Conservation (phyloP, 139 green algal genomes). For the Ulvella scutata region DNA sequence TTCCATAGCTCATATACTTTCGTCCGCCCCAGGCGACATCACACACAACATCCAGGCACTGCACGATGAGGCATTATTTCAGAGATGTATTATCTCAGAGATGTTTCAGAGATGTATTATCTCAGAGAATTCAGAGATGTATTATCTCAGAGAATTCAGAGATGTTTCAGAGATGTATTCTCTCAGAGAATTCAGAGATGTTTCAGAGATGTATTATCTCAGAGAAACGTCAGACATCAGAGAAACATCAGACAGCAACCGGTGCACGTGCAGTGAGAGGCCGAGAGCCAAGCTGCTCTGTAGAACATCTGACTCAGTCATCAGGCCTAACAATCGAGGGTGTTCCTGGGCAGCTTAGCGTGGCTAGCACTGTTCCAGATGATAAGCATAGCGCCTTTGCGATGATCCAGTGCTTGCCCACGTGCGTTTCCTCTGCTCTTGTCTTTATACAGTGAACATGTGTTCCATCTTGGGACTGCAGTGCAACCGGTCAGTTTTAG, state of each 20-base stretch:
- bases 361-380: background rate
- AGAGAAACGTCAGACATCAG: no score
- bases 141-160: background rate
- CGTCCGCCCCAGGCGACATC: no score
- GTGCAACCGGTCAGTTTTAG: background rate
- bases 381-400: background rate
- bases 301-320: background rate
- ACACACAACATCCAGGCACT: no score
- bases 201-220: no score
- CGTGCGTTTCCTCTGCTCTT: background rate
- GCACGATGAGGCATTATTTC: no score
- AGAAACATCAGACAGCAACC: no score
- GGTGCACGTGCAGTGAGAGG: background rate
- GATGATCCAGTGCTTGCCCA: background rate
- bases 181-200: background rate
- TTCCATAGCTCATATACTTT: no score
- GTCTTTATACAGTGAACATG: background rate
- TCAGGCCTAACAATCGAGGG: background rate
- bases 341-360: background rate
- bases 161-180: background rate
- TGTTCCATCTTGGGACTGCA: background rate
- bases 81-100: no score
- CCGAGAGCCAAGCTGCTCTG: background rate
- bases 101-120: background rate
- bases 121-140: background rate